A percentile compares a stretch with the other conserved stretches of the same genome.
These are phyloP conservation scores for Trichoderma citrinoviride DNA, from an alignment of 2,329 filamentous ascomycete species.

Conservation along the genomic window DNA sequence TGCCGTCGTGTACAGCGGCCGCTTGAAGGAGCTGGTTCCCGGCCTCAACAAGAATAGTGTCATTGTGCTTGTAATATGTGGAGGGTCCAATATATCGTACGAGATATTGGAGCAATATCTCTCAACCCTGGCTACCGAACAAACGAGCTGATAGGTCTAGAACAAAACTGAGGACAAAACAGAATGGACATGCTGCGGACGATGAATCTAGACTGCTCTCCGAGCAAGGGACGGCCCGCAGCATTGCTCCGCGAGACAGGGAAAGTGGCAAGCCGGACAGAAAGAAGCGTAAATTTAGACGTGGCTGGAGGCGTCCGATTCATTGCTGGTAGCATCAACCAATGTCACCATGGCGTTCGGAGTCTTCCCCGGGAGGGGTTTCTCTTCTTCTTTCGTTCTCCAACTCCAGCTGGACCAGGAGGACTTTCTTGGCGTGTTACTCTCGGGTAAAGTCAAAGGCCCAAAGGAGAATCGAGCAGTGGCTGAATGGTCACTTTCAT, in stretches of 20 bases:
- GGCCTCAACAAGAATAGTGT: conserved; percentile 28
- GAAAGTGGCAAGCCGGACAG: background rate
- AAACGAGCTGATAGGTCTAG: background rate
- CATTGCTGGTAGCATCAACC: background rate
- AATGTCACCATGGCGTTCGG: background rate
- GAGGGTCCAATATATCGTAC: conserved; percentile 35
- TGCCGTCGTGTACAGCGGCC: conserved; percentile 31
- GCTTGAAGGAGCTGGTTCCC: conserved; percentile 28
- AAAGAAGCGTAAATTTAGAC: conserved; percentile 1
- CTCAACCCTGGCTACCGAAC: background rate
- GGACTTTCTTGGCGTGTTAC: background rate
- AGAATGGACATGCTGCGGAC: background rate
- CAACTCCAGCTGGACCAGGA: background rate
- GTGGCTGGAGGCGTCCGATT: background rate
- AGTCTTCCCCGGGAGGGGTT: background rate
- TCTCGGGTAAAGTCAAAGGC: background rate
- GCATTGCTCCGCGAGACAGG: background rate
- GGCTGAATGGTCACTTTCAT: background rate
- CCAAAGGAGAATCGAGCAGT: background rate
- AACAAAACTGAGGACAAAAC: background rate
- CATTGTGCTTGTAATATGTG: conserved; percentile 35
- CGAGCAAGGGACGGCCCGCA: background rate
- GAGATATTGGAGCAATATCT: conserved; percentile 30
- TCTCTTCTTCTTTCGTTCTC: background rate
- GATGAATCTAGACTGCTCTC: conserved; percentile 5